Base-by-base conservation (phyloP, 495 filamentous ascomycete genomes). In the Podospora comata region DNA sequence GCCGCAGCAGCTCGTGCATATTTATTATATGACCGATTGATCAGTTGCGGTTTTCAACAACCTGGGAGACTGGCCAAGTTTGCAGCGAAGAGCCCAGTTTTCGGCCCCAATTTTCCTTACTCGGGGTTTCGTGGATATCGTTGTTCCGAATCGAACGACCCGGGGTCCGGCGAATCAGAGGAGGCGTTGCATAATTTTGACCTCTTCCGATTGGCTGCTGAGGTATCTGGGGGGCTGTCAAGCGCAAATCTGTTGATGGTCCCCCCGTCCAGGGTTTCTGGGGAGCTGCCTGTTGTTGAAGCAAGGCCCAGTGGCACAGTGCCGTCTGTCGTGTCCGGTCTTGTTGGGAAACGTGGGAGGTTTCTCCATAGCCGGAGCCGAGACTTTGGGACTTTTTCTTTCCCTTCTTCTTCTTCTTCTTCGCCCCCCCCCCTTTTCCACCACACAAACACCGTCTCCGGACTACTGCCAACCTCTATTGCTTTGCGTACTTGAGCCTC, bases 71-170 rank as follows among this genome's bases (percentile, higher is more conserved):
- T 32, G 30, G 39, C 39, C 39, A 48, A 16, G 39, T 48, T 48
- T 48, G 39, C 39, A 48, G 15, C 13, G 39, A 48, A 48, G 39
- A 48, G 39, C 39, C 39, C 39, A 48, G 39, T 48, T 48, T 58
- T 58, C 55, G 55, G 55, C 9, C 55, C 55, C 55, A 58, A 15
- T 58, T 58, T 58, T 58, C 55, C 55, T 58, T 58, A 58, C 55
- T 58, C 55, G 55, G 55, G n/a, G n/a, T 26, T 58, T 58, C 66
- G 54, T 65, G 65, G 65, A 65, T 60, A 61, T 61, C 68, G 60
- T 54, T 58, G 63, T 66, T 60, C 68, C 68, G 65, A 65, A 67
- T 74, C 72, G 72, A 58, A 70, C 65, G 44, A 72, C 5, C 11
- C 44, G 7, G 48, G 7, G 28, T 5, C 67, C 19, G 32, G 58